phyloP scores from a whole-genome alignment of 257 asterid genomes.

The Coffea canephora region DNA sequence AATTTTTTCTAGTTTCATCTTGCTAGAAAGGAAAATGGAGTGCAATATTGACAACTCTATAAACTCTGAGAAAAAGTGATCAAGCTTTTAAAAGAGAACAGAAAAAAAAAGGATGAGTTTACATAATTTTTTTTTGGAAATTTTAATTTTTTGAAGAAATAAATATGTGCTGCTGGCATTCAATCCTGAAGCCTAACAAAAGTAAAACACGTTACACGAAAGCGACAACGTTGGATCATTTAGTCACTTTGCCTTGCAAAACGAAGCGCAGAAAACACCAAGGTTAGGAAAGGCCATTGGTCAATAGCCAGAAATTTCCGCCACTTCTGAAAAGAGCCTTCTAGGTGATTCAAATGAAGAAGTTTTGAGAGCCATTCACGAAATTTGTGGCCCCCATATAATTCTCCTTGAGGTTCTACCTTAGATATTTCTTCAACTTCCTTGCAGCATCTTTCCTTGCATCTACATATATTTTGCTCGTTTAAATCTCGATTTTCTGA shows the following conservation, averaged over 20 bases:
- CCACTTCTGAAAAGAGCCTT: neutral
- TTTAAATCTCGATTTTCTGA: constrained; percentile 21
- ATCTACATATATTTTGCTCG: neutral
- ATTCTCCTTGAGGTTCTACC: constrained; percentile 27
- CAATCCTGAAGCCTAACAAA: neutral
- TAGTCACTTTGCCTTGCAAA: constrained; percentile 3
- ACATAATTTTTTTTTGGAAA: too few relatives aligned
- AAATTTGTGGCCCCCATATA: constrained; percentile 49
- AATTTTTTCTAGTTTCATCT: too few relatives aligned
- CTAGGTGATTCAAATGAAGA: constrained; percentile 1
- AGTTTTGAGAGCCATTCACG: constrained; percentile 42
- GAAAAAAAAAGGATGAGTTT: too few relatives aligned
- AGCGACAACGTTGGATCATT: constrained; percentile 3
- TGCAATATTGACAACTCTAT: too few relatives aligned
- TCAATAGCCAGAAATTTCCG: constrained; percentile 14
- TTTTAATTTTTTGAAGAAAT: too few relatives aligned
- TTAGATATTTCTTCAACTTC: constrained; percentile 28
- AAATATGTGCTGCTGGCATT: too few relatives aligned
- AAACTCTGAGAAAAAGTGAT: too few relatives aligned
- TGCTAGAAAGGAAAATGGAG: too few relatives aligned
- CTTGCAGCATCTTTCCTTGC: constrained; percentile 13
- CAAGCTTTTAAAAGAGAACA: too few relatives aligned
- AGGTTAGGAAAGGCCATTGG: neutral
- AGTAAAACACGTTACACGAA: neutral
- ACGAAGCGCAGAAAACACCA: neutral